phyloP scores from a whole-genome alignment of 1,139 yeast species.

The Debaryomyces coudertii region DNA sequence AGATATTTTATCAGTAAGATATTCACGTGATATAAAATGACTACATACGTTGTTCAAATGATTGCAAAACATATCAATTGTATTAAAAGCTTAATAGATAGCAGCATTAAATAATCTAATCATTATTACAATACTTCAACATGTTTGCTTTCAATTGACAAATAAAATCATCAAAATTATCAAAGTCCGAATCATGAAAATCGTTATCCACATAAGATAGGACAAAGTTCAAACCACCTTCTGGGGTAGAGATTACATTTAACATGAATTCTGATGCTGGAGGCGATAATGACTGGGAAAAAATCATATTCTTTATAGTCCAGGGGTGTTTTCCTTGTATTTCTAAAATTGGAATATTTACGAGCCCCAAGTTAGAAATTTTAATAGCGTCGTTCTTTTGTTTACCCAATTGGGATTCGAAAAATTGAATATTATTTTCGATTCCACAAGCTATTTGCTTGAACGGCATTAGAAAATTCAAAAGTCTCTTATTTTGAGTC shows the following conservation, averaged over 20 bases:
- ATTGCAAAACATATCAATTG: background rate
- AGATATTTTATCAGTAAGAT: background rate
- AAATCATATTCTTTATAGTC: conserved; percentile 36
- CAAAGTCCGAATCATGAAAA: conserved; percentile 26
- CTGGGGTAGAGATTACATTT: conserved; percentile 33
- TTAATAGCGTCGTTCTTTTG: conserved; percentile 39
- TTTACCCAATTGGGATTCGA: conserved; percentile 27
- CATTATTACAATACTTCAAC: conserved; percentile 15
- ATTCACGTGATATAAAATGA: background rate
- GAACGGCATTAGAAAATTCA: conserved; percentile 29
- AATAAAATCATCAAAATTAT: conserved; percentile 29
- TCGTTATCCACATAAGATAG: conserved; percentile 32
- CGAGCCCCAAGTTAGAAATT: conserved; percentile 44
- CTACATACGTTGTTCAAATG: background rate
- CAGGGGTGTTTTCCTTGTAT: conserved; percentile 17
- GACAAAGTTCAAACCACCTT: conserved; percentile 42
- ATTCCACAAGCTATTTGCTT: conserved; percentile 21
- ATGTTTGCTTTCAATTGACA: conserved; percentile 25
- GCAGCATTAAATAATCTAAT: background rate
- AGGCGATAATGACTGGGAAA: conserved; percentile 44
- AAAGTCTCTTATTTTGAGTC: conserved; percentile 26
- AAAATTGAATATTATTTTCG: conserved; percentile 26
- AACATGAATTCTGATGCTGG: conserved; percentile 41
- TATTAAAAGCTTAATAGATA: background rate
- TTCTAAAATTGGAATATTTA: conserved; percentile 23